Evolutionary conservation across 345 rosid species (phyloP), one percentile per base, ranked within the genome.

Genomic region (Citrus trifoliata): DNA sequence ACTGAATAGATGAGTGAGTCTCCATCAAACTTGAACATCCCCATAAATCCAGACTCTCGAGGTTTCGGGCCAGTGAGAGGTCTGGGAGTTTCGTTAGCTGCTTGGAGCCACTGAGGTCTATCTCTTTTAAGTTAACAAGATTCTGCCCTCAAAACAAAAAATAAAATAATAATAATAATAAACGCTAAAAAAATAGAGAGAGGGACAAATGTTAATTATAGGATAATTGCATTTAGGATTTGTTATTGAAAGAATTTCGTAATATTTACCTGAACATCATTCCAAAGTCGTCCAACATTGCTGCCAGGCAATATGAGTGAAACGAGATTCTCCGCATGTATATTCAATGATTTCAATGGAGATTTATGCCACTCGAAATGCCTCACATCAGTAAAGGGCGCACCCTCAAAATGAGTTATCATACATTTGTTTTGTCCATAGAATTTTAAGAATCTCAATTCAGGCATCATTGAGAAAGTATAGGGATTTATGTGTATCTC

Each of bases 371-470:
- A 40, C 13, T 60, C 10, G 10, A 60, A 6, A 25, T 40, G 68
- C 70, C 81, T 86, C 79, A 60, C 74, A 22, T 71, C 74, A 70
- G 83, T 79, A 74, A 76, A 76, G 24, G 67, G 40, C 16, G 81
- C 76, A 21, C 79, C 83, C 58, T 10, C 18, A 12, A 33, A 77
- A 63, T 79, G 61, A 59, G 76, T 65, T 35, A 77, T 10, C 35
- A 1, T 19, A 53, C 48, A 42, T 42, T 53, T 53, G 7, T 53
- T 53, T 12, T 42, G 13, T 19, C 59, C 59, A 28, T 46, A 55
- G 59, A 86, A 66, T 78, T 67, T 86, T 42, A 86, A 80, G 63
- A 81, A 65, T 80, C 82, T 86, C 4, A 86, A 79, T 16, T 37
- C 63, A 59, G 56, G 51, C 69, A 83, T 46, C 59, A 80, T 76